Percentiles rank a stretch among this genome's conserved stretches.
phyloP scores from a whole-genome alignment of 371 early-diverging fungal species.

The Mucor lusitanicus region DNA sequence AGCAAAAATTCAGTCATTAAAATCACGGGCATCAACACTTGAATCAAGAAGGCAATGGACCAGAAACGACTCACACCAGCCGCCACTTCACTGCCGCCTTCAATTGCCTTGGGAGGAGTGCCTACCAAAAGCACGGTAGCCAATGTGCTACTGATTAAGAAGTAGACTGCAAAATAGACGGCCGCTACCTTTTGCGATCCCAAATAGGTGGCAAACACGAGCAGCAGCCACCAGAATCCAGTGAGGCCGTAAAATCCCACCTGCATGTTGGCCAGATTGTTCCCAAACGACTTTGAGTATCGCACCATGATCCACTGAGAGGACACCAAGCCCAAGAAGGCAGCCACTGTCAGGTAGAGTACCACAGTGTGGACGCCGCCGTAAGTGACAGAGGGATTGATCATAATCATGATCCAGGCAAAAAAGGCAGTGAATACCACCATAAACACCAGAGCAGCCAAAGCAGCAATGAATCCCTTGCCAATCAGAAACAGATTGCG shows the following conservation, averaged over 20 bases:
- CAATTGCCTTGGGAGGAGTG: slow-evolving; percentile 2
- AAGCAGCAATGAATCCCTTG: slow-evolving; percentile 18
- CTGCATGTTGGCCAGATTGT: slow-evolving; percentile 4
- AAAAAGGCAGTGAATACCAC: slow-evolving; percentile 12
- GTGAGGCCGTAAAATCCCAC: slow-evolving; percentile 36
- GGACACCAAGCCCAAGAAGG: slow-evolving; percentile 23
- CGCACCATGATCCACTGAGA: slow-evolving; percentile 18
- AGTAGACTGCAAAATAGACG: slow-evolving; percentile 43
- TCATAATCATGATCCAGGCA: slow-evolving; percentile 9
- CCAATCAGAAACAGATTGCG: neutral
- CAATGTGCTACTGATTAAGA: slow-evolving; percentile 38
- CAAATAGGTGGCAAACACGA: slow-evolving; percentile 34
- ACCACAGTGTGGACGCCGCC: slow-evolving; percentile 22
- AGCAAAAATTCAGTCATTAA: slow-evolving; percentile 46
- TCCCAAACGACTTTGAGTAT: neutral
- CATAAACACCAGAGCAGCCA: slow-evolving; percentile 15
- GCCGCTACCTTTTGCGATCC: slow-evolving; percentile 31
- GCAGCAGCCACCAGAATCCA: slow-evolving; percentile 46
- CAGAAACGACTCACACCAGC: slow-evolving; percentile 12
- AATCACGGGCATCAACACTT: slow-evolving; percentile 35
- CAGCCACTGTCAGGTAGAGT: slow-evolving; percentile 15
- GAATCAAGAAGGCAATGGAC: slow-evolving; percentile 38
- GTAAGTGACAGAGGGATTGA: slow-evolving; percentile 36
- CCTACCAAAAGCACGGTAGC: slow-evolving; percentile 24
- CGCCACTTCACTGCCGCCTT: neutral